Evolutionary conservation across 2,329 filamentous ascomycete species (phyloP), one percentile per base, ranked within the genome.

Genomic region (Shiraia sp.): DNA sequence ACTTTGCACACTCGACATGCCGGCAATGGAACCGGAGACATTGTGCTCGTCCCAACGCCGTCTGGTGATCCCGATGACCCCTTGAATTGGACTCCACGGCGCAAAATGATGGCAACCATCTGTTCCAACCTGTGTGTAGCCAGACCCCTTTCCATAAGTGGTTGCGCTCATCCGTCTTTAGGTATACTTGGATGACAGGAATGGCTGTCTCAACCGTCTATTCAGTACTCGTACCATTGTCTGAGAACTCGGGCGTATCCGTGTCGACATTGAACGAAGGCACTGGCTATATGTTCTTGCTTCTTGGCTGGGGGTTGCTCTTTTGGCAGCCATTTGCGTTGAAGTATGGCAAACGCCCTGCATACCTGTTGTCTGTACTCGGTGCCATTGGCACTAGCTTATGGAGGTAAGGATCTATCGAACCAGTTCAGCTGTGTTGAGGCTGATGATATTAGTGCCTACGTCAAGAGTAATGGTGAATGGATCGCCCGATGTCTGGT

Each of bases 281-380:
- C 6, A 79, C 73, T 10, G 77, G 78, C 2, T 72, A 75, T 36
- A 77, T 78, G 75, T 79, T 79, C 49, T 55, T 79, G 22, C 67
- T 75, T 10, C 71, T 78, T 16, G 75, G 76, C 3, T 79, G 75
- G 75, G 76, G 75, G 0, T 72, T 73, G 47, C 57, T 80, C 2
- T 63, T 80, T 29, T 79, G 74, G 72, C 77, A 80, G 49, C 76
- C 78, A 2, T 54, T 80, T 22, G 78, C 78, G 0, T 56, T 79
- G 13, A 73, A 74, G 33, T 79, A 76, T 45, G 78, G 78, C n/a
- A 73, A 77, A 40, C 68, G 77, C 4, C 67, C 70, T 1, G 71
- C 75, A 1, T 79, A 78, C 40, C 56, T 79, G 2, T 53, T 75
- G 24, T 73, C 71, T 1, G 68, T 68, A 2, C 47, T 72, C 3